Conservation (phyloP, 2,329 filamentous ascomycete species). For the Aspergillus quadricinctus region DNA sequence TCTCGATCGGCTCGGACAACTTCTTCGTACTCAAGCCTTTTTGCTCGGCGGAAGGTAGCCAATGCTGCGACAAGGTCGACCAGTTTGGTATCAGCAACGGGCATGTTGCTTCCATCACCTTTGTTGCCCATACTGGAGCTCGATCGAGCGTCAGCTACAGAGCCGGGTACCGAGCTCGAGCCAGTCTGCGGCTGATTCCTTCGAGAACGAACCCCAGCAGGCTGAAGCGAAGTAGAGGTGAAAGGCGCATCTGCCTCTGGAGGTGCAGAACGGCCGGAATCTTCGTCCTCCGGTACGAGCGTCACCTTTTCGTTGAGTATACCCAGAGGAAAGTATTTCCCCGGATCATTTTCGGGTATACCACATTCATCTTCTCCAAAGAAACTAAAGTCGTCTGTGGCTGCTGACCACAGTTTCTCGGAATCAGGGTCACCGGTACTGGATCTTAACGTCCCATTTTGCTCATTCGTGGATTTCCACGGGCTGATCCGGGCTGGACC, state of each 20-base stretch:
- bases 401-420: constrained; percentile 57
- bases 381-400: constrained; percentile 58
- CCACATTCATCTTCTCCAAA: constrained; percentile 56
- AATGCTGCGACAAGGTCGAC: constrained; percentile 53
- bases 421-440: constrained; percentile 57
- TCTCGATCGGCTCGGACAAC: constrained; percentile 22
- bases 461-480: constrained; percentile 43
- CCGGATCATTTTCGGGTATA: constrained; percentile 43
- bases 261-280: constrained; percentile 13
- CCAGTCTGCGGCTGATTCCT: background rate
- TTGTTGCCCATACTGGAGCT: background rate
- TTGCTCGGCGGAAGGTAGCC: constrained; percentile 50
- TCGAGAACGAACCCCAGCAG: constrained; percentile 1
- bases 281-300: constrained; percentile 33
- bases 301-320: constrained; percentile 42
- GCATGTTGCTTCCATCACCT: background rate
- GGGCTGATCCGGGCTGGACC: constrained; percentile 15
- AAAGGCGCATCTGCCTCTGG: constrained; percentile 11
- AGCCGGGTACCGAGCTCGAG: constrained; percentile 1
- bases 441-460: constrained; percentile 47
- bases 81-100: constrained; percentile 13
- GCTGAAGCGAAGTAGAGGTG: constrained; percentile 8
- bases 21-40: constrained; percentile 47
- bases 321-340: constrained; percentile 42
- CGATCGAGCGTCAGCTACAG: background rate